Percentiles rank a stretch among this genome's conserved stretches.
phyloP scores from a whole-genome alignment of 805 yeast genomes.

The Saturnispora bothae region DNA sequence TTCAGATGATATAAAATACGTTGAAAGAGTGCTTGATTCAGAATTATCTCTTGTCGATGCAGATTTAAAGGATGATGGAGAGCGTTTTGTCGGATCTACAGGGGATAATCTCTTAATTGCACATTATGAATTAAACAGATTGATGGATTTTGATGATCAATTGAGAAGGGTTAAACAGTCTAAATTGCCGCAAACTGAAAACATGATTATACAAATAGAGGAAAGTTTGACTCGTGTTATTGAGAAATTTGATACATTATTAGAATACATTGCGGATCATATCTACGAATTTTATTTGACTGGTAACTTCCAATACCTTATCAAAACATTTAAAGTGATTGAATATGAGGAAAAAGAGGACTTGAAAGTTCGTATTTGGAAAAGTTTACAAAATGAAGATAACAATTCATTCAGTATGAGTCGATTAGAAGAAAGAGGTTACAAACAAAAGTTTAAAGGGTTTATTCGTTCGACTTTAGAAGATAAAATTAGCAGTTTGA shows the following conservation, averaged over 20 bases:
- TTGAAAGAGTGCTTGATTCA: conserved; percentile 43
- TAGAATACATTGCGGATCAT: conserved; percentile 55
- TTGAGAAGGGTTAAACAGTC: conserved; percentile 41
- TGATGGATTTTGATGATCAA: conserved; percentile 73
- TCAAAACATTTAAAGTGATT: conserved; percentile 63
- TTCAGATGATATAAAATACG: conserved; percentile 36
- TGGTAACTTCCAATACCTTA: conserved; percentile 56
- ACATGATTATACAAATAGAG: conserved; percentile 51
- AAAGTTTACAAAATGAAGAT: conserved; percentile 10
- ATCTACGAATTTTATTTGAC: conserved; percentile 57
- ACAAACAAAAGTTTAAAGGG: conserved; percentile 48
- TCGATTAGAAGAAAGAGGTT: conserved; percentile 43
- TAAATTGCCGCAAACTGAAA: conserved; percentile 47
- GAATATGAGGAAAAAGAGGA: conserved; percentile 79
- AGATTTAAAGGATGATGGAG: conserved; percentile 13
- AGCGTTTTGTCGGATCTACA: conserved; percentile 21
- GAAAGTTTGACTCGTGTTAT: conserved; percentile 38
- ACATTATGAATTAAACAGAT: conserved; percentile 60
- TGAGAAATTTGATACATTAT: conserved; percentile 50
- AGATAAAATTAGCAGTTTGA: conserved; percentile 41
- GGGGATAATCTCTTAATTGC: conserved; percentile 50
- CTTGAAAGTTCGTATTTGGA: conserved; percentile 32
- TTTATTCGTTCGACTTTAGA: conserved; percentile 49
- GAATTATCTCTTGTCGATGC: conserved; percentile 23
- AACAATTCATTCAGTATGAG: conserved; percentile 21